Base-by-base conservation (phyloP, 2,329 filamentous ascomycete species). In the Neofusicoccum kwambonambiense region DNA sequence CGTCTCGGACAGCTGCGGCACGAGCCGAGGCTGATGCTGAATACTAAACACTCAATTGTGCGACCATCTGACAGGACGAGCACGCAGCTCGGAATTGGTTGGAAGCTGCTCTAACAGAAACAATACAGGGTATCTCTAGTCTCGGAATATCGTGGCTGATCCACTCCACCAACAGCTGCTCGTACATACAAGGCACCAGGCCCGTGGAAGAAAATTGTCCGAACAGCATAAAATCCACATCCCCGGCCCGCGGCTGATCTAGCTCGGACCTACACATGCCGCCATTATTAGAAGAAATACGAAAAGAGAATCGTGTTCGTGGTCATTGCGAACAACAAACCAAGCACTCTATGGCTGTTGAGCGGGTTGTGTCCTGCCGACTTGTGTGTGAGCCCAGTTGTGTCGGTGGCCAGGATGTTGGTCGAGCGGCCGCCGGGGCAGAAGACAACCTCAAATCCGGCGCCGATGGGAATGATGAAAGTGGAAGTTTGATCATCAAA, bases 371-470 rank as follows among this genome's bases (percentile, higher is more conserved):
- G 60, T 50, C 47, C 50, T 2, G 50, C 52, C 31, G 62, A 64
- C 17, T 77, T 68, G 42, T 76, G 71, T 19, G 69, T 70, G 70
- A 78, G 73, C 64, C 76, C 68, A 4, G 73, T 73, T 27, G 70
- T 66, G 41, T 77, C 75, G 6, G 77, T 75, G 15, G 75, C 74
- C 31, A 84, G 70, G 56, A 84, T 83, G 58, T 79, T 81, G 27
- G 82, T 83, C 44, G 80, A 82, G 61, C 81, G 77, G 15, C 79
- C 82, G 17, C 81, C 81, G 13, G 92, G 92, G 74, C 92, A 95
- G 75, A 95, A 91, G 9, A 90, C 83, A 13, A 95, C 83, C 74
- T 93, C 87, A 82, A 90, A 95, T 0, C 90, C 90, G 22, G 89
- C 90, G 17, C 91, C 91, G 39, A 80, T 77, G 3, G 82, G 82